These are phyloP conservation scores for Talaromyces sp. DNA, from an alignment of 2,329 filamentous ascomycete species.

Conservation along the genomic window DNA sequence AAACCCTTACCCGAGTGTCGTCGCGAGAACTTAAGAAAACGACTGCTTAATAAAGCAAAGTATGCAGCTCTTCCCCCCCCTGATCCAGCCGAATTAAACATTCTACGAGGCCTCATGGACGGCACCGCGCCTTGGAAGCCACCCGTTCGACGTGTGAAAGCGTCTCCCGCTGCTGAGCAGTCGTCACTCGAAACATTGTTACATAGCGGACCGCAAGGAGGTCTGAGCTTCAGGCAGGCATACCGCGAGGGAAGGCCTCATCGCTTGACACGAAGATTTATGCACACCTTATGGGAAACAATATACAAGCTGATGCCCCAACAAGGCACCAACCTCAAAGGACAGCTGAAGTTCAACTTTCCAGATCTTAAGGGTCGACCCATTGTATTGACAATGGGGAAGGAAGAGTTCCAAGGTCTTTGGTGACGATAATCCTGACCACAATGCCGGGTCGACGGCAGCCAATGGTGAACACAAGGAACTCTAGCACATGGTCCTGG, in stretches of 20 bases:
- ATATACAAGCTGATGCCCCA: slow-evolving; percentile 31
- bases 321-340: slow-evolving; percentile 23
- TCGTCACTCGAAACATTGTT: slow-evolving; percentile 26
- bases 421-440: background rate
- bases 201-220: slow-evolving; percentile 33
- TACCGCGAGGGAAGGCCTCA: slow-evolving; percentile 37
- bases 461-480: background rate
- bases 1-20: slow-evolving; percentile 27
- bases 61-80: slow-evolving; percentile 35
- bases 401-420: slow-evolving; percentile 6
- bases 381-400: slow-evolving; percentile 1
- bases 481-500: background rate
- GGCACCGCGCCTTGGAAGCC: slow-evolving; percentile 29
- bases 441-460: too few relatives aligned
- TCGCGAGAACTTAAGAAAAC: slow-evolving; percentile 30
- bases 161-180: background rate
- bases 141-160: background rate
- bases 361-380: slow-evolving; percentile 13
- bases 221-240: slow-evolving; percentile 26
- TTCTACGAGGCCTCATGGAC: slow-evolving; percentile 30
- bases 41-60: slow-evolving; percentile 34
- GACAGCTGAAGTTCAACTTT: slow-evolving; percentile 27
- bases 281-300: slow-evolving; percentile 36
- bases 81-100: slow-evolving; percentile 31
- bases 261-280: slow-evolving; percentile 34